Evolutionary conservation across 2,329 filamentous ascomycete genomes (phyloP).

Genomic region (Xylaria sp.): DNA sequence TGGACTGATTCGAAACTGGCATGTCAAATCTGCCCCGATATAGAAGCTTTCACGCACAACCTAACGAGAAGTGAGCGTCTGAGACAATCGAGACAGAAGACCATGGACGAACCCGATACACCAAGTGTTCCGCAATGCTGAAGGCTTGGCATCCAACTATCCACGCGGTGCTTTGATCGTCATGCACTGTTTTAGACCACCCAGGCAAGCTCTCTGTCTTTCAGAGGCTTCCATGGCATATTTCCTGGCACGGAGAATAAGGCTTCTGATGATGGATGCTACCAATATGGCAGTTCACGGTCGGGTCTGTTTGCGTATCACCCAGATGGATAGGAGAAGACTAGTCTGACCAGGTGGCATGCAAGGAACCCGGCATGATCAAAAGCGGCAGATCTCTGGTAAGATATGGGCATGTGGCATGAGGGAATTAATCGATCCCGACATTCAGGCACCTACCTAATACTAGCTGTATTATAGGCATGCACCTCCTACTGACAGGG

Average conservation of each 20-base stretch:
- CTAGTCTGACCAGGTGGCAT: conserved; percentile 1
- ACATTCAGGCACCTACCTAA: neutral
- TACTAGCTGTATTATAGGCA: neutral
- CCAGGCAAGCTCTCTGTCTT: conserved; percentile 4
- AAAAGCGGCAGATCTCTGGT: neutral
- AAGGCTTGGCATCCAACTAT: conserved; percentile 33
- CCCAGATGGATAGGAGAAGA: too few species aligned
- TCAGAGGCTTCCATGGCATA: conserved; percentile 12
- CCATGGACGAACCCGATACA: conserved; percentile 49
- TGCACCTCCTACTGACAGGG: neutral
- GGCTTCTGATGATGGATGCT: neutral
- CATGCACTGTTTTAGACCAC: conserved; percentile 24
- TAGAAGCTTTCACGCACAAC: conserved; percentile 5
- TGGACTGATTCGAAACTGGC: conserved; percentile 23
- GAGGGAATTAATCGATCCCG: conserved; percentile 4
- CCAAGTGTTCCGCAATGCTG: conserved; percentile 48
- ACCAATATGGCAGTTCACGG: conserved; percentile 4
- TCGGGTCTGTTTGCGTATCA: neutral
- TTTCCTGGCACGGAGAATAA: neutral
- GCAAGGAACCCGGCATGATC: neutral
- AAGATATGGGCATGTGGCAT: neutral
- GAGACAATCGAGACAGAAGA: conserved; percentile 36
- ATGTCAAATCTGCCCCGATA: conserved; percentile 17
- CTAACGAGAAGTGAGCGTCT: conserved; percentile 24
- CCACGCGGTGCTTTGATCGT: conserved; percentile 16